Percentiles rank a stretch among this genome's conserved stretches.
Conservation (phyloP, 2,329 filamentous ascomycete species). For the Xylaria sp. region DNA sequence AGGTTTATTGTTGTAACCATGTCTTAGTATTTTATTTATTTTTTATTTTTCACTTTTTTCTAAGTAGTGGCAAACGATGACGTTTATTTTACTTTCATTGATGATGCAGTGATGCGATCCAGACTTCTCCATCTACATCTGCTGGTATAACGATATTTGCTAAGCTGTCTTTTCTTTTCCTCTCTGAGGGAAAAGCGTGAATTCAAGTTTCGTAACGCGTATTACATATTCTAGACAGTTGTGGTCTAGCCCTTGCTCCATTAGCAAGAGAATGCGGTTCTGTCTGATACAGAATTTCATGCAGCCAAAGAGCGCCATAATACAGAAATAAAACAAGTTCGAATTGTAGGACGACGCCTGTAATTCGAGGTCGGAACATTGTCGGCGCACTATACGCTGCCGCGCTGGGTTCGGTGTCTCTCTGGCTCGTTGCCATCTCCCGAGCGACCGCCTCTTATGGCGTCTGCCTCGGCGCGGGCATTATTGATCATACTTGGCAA, state of each 20-base stretch:
- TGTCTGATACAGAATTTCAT: not conserved
- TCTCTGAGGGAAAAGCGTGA: not conserved
- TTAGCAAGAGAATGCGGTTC: not conserved
- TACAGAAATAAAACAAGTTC: conserved; percentile 4
- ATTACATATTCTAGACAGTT: not conserved
- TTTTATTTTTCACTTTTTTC: not conserved
- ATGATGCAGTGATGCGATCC: not conserved
- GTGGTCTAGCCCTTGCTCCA: not conserved
- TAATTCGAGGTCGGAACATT: not conserved
- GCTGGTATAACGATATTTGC: not conserved
- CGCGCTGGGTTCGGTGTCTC: conserved; percentile 52
- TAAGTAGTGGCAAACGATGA: not conserved
- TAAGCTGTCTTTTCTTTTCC: not conserved
- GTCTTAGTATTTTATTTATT: not conserved
- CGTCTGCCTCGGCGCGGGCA: conserved; percentile 62
- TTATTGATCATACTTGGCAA: conserved; percentile 69
- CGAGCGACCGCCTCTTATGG: conserved; percentile 53
- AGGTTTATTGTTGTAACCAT: not conserved
- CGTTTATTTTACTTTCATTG: not conserved
- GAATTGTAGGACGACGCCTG: not conserved
- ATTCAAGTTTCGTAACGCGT: not conserved
- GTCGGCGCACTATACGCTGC: conserved; percentile 53
- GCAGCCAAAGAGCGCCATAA: not conserved
- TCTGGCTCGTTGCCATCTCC: conserved; percentile 54
- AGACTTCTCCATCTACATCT: not conserved